Percentiles rank a stretch among this genome's conserved stretches.
Evolutionary conservation across 306 rosid species (phyloP).

Genomic region (Citrullus colocynthis): DNA sequence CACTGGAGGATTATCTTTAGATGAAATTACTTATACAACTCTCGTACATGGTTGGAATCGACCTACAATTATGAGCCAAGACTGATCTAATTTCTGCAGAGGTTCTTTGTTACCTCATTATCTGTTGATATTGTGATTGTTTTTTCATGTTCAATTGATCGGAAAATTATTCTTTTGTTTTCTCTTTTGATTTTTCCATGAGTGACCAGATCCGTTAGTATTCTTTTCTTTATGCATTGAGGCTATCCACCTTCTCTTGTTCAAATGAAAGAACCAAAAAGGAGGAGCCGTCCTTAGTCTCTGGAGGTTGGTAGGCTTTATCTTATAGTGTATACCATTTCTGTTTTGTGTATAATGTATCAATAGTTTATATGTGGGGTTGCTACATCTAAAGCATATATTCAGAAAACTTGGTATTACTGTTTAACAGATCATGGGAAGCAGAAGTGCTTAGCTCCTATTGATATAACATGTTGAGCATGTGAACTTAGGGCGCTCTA

Average conservation of each 20-base stretch:
- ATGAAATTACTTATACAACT: constrained; percentile 36
- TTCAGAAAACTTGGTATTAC: not conserved
- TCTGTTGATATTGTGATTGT: not conserved
- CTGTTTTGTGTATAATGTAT: not conserved
- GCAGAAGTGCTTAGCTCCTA: not conserved
- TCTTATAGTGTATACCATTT: not conserved
- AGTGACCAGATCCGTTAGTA: not conserved
- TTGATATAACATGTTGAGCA: not conserved
- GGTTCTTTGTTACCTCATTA: constrained; percentile 1
- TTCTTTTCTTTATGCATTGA: not conserved
- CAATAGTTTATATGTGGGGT: not conserved
- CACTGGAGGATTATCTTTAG: constrained; percentile 20
- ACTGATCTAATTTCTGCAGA: not conserved
- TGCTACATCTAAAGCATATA: not conserved
- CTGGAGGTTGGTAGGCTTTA: not conserved
- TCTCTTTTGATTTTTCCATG: not conserved
- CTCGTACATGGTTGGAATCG: constrained; percentile 23
- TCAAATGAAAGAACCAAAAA: not conserved
- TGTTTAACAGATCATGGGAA: not conserved
- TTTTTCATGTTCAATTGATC: not conserved
- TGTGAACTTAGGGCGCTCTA: not conserved
- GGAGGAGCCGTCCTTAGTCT: not conserved
- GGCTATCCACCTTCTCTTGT: not conserved
- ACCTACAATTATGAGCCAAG: not conserved
- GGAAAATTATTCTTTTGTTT: not conserved